Percentiles rank a stretch among this genome's conserved stretches.
phyloP scores from a whole-genome alignment of 1,284 basidiomycete species.

The Porodaedalea pini region DNA sequence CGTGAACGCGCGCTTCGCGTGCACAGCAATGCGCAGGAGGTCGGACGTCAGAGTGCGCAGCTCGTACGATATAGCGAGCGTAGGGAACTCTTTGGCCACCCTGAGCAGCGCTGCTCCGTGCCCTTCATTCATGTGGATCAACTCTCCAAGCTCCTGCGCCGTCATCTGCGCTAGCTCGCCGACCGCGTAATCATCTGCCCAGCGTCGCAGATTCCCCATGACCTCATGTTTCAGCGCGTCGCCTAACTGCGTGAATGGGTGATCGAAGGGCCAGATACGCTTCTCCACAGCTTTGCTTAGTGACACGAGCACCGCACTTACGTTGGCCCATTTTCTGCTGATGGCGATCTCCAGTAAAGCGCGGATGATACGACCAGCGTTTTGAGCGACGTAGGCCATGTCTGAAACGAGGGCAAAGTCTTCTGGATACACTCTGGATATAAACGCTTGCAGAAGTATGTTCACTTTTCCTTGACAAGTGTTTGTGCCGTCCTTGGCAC shows the following conservation, averaged over 20 bases:
- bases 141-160: conserved; percentile 73
- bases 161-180: conserved; percentile 75
- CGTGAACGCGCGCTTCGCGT: conserved; percentile 68
- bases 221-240: conserved; percentile 69
- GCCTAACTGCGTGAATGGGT: conserved; percentile 81
- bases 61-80: conserved; percentile 61
- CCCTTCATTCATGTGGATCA: conserved; percentile 84
- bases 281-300: conserved; percentile 94
- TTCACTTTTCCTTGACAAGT: conserved; percentile 92
- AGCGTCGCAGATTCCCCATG: conserved; percentile 75
- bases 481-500: conserved; percentile 64
- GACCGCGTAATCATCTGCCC: conserved; percentile 83
- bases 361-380: conserved; percentile 91
- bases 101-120: conserved; percentile 80
- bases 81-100: conserved; percentile 87
- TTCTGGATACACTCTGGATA: conserved; percentile 78
- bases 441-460: conserved; percentile 89
- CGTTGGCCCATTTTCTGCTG: conserved; percentile 87
- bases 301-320: conserved; percentile 78
- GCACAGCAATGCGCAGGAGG: conserved; percentile 75
- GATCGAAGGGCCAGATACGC: conserved; percentile 93
- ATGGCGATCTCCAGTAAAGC: conserved; percentile 94
- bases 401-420: conserved; percentile 98
- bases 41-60: conserved; percentile 84
- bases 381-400: conserved; percentile 89